Conservation (phyloP, 1,284 basidiomycete genomes). For the Cryptococcus maquisensis region DNA sequence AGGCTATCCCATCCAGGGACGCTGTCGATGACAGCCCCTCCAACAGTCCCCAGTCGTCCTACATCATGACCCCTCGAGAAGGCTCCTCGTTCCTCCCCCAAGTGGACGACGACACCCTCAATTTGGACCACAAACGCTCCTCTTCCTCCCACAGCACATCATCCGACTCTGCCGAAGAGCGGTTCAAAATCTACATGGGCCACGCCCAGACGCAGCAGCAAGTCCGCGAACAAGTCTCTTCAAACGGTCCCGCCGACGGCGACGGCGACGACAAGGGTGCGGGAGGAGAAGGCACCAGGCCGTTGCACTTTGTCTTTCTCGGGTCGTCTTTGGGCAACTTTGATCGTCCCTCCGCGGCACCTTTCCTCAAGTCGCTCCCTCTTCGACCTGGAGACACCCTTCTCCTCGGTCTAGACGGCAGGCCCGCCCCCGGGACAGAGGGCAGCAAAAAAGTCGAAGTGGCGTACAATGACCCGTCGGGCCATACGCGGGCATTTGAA, state of each 20-base stretch:
- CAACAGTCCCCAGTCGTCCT: slow-evolving; percentile 14
- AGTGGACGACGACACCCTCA: slow-evolving; percentile 12
- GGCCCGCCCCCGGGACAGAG: slow-evolving; percentile 37
- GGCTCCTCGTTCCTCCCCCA: slow-evolving; percentile 18
- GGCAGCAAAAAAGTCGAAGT: slow-evolving; percentile 49
- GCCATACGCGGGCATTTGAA: slow-evolving; percentile 77
- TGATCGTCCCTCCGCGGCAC: slow-evolving; percentile 62
- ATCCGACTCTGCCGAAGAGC: slow-evolving; percentile 9
- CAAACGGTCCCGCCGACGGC: too few relatives aligned
- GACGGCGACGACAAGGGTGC: background rate
- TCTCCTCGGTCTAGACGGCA: slow-evolving; percentile 75
- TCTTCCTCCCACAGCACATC: slow-evolving; percentile 15
- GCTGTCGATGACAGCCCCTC: slow-evolving; percentile 2
- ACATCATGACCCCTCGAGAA: slow-evolving; percentile 20
- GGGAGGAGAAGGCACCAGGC: slow-evolving; percentile 34
- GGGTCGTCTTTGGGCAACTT: slow-evolving; percentile 95
- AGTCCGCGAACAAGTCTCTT: background rate
- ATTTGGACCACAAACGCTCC: background rate
- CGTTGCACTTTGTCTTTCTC: slow-evolving; percentile 83
- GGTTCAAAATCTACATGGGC: background rate
- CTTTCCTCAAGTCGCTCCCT: slow-evolving; percentile 75
- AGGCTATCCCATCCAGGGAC: background rate
- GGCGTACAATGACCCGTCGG: slow-evolving; percentile 76
- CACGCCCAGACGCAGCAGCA: background rate
- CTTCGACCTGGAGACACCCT: slow-evolving; percentile 60